Base-by-base conservation (phyloP, 768 basidiomycete genomes). In the Austroboletus festivus region DNA sequence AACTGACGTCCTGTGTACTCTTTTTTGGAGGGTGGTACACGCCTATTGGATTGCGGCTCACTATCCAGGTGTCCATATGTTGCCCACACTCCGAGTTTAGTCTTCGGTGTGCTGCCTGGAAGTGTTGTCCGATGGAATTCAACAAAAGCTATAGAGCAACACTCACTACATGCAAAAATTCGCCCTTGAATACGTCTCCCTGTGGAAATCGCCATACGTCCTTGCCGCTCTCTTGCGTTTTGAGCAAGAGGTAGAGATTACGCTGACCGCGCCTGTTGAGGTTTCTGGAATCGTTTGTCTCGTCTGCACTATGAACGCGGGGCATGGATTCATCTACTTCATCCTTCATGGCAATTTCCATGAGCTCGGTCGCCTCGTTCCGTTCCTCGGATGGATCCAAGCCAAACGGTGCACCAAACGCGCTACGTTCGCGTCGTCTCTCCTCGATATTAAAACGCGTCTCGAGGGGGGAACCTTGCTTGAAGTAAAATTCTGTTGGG, bases 41-140 rank as follows among this genome's bases (percentile, higher is more conserved):
- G 4, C 92, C 93, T 55, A 95, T 81, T 3, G 95, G 95, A 47
- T 86, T 88, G 45, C 85, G 81, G 44, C 90, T 82, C n/a, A 95
- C 91, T 52, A 94, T 73, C 94, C 95, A 98, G 12, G 83, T 83
- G 60, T 98, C 93, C 86, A 98, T 91, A 44, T 82, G 71, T 37
- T 76, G 71, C 10, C 93, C 93, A 53, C 87, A 89, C 61, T 86
- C 79, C 3, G 80, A 77, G 41, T 72, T 69, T 19, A 97, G 74
- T 51, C 85, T 80, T 42, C 85, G 75, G 44, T 82, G 75, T 4
- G 92, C 91, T 33, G 91, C 85, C 86, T 93, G 49, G 1, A 3
- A 56, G 21, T 33, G 31, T 18, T 10, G 37, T 30, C 11, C 26
- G 35, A 34, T 30, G 13, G 21, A 38, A 16, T 38, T 6, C 22